Percentiles rank a stretch among this genome's conserved stretches.
These are phyloP conservation scores for Marchantia polymorpha DNA, from an alignment of 225 moss, liverwort and hornwort genomes.

Conservation along the genomic window DNA sequence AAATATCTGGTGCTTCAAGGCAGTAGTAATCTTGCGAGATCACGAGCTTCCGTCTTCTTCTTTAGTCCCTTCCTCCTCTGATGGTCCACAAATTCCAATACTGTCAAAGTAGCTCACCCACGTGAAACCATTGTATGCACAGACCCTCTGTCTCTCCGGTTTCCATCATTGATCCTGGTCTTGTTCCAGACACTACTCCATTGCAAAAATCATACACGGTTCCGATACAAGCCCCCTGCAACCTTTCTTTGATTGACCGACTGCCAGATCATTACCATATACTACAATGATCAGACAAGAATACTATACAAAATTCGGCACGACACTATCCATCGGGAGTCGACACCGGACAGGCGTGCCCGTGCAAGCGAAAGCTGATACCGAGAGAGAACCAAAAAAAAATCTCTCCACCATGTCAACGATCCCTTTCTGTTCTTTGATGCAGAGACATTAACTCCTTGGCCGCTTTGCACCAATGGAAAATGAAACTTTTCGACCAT, in stretches of 20 bases:
- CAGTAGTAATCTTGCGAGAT: neutral
- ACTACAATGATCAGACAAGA: neutral
- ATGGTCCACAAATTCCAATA: too few species aligned
- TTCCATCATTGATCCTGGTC: neutral
- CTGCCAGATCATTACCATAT: neutral
- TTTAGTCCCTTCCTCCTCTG: too few species aligned
- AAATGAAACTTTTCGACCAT: conserved; percentile 85
- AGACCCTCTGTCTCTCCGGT: neutral
- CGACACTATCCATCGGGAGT: neutral
- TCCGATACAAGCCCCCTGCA: neutral
- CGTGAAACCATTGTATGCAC: neutral
- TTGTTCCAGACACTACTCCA: neutral
- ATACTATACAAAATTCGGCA: neutral
- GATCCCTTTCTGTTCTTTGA: neutral
- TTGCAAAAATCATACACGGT: neutral
- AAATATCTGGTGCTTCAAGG: neutral
- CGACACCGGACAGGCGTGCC: neutral
- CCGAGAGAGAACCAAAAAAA: neutral
- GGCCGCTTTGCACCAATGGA: conserved; percentile 67
- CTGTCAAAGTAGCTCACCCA: neutral
- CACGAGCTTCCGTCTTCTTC: neutral
- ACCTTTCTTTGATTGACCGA: neutral
- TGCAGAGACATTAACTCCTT: conserved; percentile 35
- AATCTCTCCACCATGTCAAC: too few species aligned
- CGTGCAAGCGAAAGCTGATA: neutral